A percentile compares a stretch with the other conserved stretches of the same genome.
phyloP scores from a whole-genome alignment of 352 stramenopile genomes.

The Blastocystis sp. region DNA sequence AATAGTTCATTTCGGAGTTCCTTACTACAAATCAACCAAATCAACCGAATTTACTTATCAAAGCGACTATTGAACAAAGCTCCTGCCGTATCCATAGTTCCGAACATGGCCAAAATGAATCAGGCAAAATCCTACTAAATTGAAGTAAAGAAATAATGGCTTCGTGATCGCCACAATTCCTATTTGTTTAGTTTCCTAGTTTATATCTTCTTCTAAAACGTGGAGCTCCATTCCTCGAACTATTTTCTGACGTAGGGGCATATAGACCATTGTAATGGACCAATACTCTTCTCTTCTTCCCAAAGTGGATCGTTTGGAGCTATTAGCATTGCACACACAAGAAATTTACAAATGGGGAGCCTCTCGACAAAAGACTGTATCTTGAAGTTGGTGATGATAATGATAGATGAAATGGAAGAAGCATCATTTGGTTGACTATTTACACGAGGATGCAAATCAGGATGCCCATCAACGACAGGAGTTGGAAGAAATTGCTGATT shows the following conservation, averaged over 20 bases:
- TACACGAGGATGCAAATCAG: not conserved
- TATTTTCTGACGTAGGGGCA: too few species aligned
- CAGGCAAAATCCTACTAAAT: too few species aligned
- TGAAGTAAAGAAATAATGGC: too few species aligned
- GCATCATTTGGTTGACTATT: not conserved
- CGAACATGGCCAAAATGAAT: not conserved
- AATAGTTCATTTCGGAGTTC: conserved; percentile 7
- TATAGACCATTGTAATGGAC: too few species aligned
- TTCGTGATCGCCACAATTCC: too few species aligned
- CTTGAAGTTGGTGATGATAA: not conserved
- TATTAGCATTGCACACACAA: not conserved
- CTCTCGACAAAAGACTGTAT: not conserved
- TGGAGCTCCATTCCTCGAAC: too few species aligned
- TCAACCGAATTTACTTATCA: conserved; percentile 8
- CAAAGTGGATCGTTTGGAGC: conserved; percentile 1
- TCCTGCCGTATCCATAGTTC: not conserved
- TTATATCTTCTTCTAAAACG: too few species aligned
- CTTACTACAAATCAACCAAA: not conserved
- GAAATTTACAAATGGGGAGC: conserved; percentile 36
- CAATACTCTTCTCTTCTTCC: not conserved
- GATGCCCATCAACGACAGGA: conserved; percentile 57
- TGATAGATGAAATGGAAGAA: not conserved
- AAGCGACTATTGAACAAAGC: conserved; percentile 42
- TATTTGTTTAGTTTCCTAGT: too few species aligned
- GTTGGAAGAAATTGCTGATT: conserved; percentile 41